Evolutionary conservation across 129 eudicot species (phyloP).

Genomic region (Flaveria robusta): DNA sequence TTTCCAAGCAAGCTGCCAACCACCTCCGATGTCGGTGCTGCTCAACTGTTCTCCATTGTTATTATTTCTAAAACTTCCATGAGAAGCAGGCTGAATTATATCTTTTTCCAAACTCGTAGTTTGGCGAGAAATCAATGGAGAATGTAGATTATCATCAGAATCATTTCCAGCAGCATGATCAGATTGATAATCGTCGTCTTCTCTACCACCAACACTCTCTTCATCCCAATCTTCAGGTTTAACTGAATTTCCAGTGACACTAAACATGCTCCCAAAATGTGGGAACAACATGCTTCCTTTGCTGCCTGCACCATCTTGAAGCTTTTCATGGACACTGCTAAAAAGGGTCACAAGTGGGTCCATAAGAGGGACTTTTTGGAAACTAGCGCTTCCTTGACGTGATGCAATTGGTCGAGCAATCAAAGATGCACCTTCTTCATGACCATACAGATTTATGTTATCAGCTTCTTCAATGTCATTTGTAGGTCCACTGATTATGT

Average conservation of each 20-base stretch:
- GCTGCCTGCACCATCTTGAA: constrained; percentile 74
- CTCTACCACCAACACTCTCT: constrained; percentile 55
- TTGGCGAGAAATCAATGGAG: constrained; percentile 84
- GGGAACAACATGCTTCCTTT: constrained; percentile 80
- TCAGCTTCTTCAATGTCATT: constrained; percentile 54
- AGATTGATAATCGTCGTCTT: constrained; percentile 54
- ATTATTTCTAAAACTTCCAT: constrained; percentile 45
- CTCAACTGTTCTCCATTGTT: constrained; percentile 45
- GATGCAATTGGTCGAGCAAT: constrained; percentile 77
- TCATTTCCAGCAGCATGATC: constrained; percentile 54
- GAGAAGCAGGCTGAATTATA: constrained; percentile 49
- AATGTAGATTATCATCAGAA: constrained; percentile 67
- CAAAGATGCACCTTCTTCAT: constrained; percentile 68
- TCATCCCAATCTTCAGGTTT: constrained; percentile 83
- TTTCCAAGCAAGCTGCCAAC: constrained; percentile 94
- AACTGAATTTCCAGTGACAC: constrained; percentile 51
- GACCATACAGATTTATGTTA: constrained; percentile 61
- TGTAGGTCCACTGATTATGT: constrained; percentile 60
- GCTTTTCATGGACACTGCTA: constrained; percentile 83
- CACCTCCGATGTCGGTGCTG: constrained; percentile 77
- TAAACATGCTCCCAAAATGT: constrained; percentile 88
- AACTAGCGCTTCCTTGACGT: constrained; percentile 62
- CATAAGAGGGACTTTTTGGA: constrained; percentile 48
- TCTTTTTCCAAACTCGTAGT: constrained; percentile 59
- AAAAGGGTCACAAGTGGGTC: constrained; percentile 93